Evolutionary conservation across 208 protist species (phyloP), one percentile per base, ranked within the genome.

Genomic region (Leishmania martiniquensis): DNA sequence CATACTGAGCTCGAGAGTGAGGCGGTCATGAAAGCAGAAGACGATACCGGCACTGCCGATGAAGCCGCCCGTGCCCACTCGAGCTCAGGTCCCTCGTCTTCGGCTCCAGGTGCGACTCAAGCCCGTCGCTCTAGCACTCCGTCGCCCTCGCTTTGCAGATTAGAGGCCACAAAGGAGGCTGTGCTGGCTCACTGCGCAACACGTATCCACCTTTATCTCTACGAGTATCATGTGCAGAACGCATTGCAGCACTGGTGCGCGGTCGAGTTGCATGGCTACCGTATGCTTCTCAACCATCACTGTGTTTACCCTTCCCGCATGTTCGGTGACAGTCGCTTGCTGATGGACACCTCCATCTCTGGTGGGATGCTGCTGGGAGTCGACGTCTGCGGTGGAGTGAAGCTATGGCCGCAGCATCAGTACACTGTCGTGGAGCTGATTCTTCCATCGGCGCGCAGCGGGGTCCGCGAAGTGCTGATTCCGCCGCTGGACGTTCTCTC

Each of bases 331-430:
- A 92, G 93, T 10, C 83, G 86, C 39, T 12, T 94, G 20, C 65
- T 97, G 25, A 82, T 94, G 78, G 84, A 97, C 72, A 81, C 84
- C 25, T 94, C 89, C 32, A 84, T 96, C 44, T 77, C 80, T 5
- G 81, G 80, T 25, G 91, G 91, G 13, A 89, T 86, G 72, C 59
- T 95, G 45, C 75, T 96, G 5, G 75, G 84, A 22, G 75, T 89
- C 62, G 93, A 97, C 75, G 88, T 95, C 34, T 96, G 91, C 75
- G 91, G 93, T 55, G 93, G 87, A 5, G 90, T 97, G 55, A 89
- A 89, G 69, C 77, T 97, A 62, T 86, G 87, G 84, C 91, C 93
- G 9, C 72, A 78, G 51, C 93, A 97, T 74, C 79, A 85, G 39
- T 97, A 97, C 80, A 80, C 72, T 37, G 85, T 89, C 0, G 86